These are phyloP conservation scores for Reutealis trisperma DNA, from an alignment of 345 rosid genomes.

Conservation along the genomic window DNA sequence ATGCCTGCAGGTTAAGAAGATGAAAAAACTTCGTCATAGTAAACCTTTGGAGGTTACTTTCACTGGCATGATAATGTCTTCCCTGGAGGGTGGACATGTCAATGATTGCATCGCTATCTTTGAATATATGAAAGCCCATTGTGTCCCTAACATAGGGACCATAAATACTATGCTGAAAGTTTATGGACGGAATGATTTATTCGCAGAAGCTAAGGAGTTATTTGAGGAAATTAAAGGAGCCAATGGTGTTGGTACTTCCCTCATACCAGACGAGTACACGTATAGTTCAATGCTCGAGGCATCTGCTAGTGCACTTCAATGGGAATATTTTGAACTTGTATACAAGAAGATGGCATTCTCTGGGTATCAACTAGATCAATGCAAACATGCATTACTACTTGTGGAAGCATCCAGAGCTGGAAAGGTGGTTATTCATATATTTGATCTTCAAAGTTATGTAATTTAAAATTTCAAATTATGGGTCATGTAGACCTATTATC, in stretches of 20 bases:
- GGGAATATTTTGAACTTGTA: slow-evolving; percentile 91
- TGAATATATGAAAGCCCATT: slow-evolving; percentile 62
- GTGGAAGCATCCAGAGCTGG: slow-evolving; percentile 82
- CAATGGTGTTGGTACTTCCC: slow-evolving; percentile 18
- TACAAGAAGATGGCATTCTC: slow-evolving; percentile 75
- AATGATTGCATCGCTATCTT: slow-evolving; percentile 70
- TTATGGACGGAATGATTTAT: slow-evolving; percentile 75
- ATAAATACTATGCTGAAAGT: slow-evolving; percentile 83
- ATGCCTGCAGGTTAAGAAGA: slow-evolving; percentile 61
- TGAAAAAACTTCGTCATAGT: slow-evolving; percentile 54
- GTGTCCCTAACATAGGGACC: slow-evolving; percentile 82
- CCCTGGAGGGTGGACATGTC: slow-evolving; percentile 78
- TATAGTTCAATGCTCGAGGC: slow-evolving; percentile 85
- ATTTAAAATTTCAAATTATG: background rate
- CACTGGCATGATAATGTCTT: slow-evolving; percentile 76
- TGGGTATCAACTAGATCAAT: slow-evolving; percentile 70
- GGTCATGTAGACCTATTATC: background rate
- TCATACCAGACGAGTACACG: slow-evolving; percentile 68
- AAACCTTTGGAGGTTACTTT: slow-evolving; percentile 78
- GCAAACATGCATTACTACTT: slow-evolving; percentile 55
- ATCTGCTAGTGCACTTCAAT: slow-evolving; percentile 73
- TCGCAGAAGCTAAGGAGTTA: slow-evolving; percentile 74
- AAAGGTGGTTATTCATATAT: slow-evolving; percentile 49
- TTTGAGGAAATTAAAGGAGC: slow-evolving; percentile 57
- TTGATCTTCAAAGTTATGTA: background rate